Base-by-base conservation (phyloP, 116 monocot genomes). In the Cymodocea nodosa region DNA sequence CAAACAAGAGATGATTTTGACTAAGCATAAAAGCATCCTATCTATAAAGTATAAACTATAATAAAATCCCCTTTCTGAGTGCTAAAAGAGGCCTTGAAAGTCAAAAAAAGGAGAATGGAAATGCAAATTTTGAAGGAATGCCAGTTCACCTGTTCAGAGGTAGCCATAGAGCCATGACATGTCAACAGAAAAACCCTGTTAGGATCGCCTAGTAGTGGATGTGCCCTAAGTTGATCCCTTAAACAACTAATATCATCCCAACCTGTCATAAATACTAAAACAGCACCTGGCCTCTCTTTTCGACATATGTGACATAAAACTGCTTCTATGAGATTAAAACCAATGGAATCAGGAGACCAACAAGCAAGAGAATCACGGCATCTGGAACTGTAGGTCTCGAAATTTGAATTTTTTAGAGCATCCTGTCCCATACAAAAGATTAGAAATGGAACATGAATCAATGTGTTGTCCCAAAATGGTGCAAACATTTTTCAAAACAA, bases 241-340 rank as follows among this genome's bases (percentile, higher is more conserved):
- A 98, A 83, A 73, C 98, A 92, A 71, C 82, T 98, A 64, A 92
- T 98, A 67, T 98, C 98, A 82, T 98, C 98, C 98, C 98, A 98
- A n/a, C 98, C 98, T 25, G 98, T 98, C 98, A 98, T 98, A 81
- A 98, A 98, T 56, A 98, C 98, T 74, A 98, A 69, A 49, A 89
- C 92, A 73, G 92, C 98, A 82, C 98, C 98, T 50, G 82, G 70
- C 10, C 79, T 51, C 71, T 98, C 98, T 75, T 98, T 98, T 54
- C 92, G 79, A 64, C 86, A 92, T 79, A 98, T 92, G 70, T 98
- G 98, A 68, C 98, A 98, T 16, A 98, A 77, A 71, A 92, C 89
- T 73, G 98, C 92, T 70, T 98, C 98, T 50, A 98, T 86, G 35
- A 98, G 86, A 80, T 98, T 98, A 79, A 98, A 98, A 36, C 98